Base-by-base conservation (phyloP, 139 green algal species). In the Bryopsis sp. region DNA sequence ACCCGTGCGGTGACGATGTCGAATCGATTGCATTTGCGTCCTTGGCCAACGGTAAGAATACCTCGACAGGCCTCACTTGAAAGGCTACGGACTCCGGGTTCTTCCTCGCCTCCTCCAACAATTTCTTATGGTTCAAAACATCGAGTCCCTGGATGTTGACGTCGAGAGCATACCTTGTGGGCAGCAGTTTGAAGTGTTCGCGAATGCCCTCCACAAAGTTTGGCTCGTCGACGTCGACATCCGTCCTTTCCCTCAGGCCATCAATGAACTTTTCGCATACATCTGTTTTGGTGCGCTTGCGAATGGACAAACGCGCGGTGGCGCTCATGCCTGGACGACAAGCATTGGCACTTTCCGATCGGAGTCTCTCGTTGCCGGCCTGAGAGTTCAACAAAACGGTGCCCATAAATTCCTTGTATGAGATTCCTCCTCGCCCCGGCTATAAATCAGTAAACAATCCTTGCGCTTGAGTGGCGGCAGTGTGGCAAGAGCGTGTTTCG, bases 51-150 rank as follows among this genome's bases (percentile, higher is more conserved):
- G 50, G 47, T 28, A 36, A 62, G 54, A 81, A 36, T 28, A 96
- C 88, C 48, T 95, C 88, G 0, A 96, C 90, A 1, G 81, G 78
- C 3, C 90, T 78, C 33, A 96, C 85, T 39, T 92, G 86, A 61
- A 96, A 97, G 0, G 79, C 89, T 3, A 95, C 87, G 2, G 84
- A 85, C 32, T 74, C 82, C 1, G 85, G 87, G 77, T 94, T 87
- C 15, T 74, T 58, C 11, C 84, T 72, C 8, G 92, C 93, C 48
- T 87, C 86, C 58, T 95, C 83, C 29, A 98, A 78, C 72, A 98
- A 82, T 26, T 86, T 74, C 74, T 96, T 94, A 75, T 98, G 93
- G 37, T 85, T 91, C 0, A 97, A 65, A 38, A 98, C 86, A 58
- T 97, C 93, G 8, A 94, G 47, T n/a, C 82, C 84, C 39, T 85